Evolutionary conservation across 2,329 filamentous ascomycete genomes (phyloP).

Genomic region (Westerdykella sp.): DNA sequence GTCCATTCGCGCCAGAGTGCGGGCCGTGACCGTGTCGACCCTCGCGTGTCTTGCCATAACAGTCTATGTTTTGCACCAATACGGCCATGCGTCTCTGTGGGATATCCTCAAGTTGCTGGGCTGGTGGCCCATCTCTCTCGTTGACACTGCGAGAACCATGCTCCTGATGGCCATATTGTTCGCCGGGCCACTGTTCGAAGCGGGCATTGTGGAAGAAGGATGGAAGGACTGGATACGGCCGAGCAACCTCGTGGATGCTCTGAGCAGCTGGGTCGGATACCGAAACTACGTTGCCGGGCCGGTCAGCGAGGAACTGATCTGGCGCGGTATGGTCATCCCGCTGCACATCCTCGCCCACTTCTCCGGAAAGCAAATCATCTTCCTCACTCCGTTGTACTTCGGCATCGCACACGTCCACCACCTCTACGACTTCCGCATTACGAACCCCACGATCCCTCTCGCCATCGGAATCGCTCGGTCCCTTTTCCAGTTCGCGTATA

Average conservation of each 20-base stretch:
- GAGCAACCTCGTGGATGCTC: constrained; percentile 49
- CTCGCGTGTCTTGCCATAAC: constrained; percentile 61
- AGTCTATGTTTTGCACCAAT: constrained; percentile 56
- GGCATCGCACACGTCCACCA: constrained; percentile 92
- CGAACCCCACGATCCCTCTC: constrained; percentile 64
- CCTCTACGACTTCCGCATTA: constrained; percentile 87
- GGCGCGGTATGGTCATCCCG: constrained; percentile 79
- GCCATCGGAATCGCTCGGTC: constrained; percentile 62
- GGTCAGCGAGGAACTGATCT: constrained; percentile 87
- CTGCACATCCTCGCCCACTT: constrained; percentile 66
- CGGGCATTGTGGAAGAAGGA: constrained; percentile 62
- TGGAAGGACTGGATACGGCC: constrained; percentile 61
- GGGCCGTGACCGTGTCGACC: constrained; percentile 72
- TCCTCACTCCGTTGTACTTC: constrained; percentile 81
- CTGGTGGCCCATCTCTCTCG: constrained; percentile 67
- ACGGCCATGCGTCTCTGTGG: constrained; percentile 45
- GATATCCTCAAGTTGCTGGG: constrained; percentile 66
- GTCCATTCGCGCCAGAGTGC: constrained; percentile 80
- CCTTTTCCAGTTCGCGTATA: constrained; percentile 80
- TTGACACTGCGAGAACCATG: constrained; percentile 60
- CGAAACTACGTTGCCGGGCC: constrained; percentile 84
- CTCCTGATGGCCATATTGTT: constrained; percentile 73
- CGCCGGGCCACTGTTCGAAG: constrained; percentile 75
- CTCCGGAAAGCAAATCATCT: constrained; percentile 55
- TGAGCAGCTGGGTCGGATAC: constrained; percentile 73